A percentile compares a stretch with the other conserved stretches of the same genome.
Conservation (phyloP, 306 rosid genomes). For the Lathyrus tuberosus region DNA sequence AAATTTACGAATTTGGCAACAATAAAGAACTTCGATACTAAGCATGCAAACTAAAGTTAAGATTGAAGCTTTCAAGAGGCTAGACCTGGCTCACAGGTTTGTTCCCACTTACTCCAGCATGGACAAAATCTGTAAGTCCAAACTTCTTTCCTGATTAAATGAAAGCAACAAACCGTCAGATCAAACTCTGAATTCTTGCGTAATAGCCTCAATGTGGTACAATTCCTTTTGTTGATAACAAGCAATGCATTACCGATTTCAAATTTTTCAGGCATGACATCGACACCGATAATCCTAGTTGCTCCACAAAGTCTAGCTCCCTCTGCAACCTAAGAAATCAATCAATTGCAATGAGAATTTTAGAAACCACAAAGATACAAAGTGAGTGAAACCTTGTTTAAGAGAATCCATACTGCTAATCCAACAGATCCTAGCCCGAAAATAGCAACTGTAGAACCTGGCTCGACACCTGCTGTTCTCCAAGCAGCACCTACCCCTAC, state of each 20-base stretch:
- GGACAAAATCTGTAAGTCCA: slow-evolving; percentile 73
- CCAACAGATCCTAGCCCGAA: slow-evolving; percentile 86
- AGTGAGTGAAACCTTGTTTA: not conserved
- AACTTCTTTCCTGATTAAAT: slow-evolving; percentile 65
- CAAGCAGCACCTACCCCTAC: slow-evolving; percentile 93
- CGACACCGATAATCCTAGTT: slow-evolving; percentile 77
- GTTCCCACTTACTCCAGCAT: slow-evolving; percentile 48
- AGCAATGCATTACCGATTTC: slow-evolving; percentile 57
- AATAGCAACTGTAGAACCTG: slow-evolving; percentile 78
- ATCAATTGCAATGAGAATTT: slow-evolving; percentile 27
- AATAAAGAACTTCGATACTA: slow-evolving; percentile 1
- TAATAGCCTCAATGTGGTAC: not conserved
- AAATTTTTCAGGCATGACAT: slow-evolving; percentile 62
- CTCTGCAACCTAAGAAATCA: slow-evolving; percentile 71
- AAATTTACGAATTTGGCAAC: not conserved
- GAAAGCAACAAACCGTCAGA: not conserved
- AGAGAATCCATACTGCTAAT: slow-evolving; percentile 61
- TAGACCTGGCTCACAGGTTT: slow-evolving; percentile 74
- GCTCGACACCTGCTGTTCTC: slow-evolving; percentile 77
- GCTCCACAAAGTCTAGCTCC: slow-evolving; percentile 92
- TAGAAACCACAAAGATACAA: not conserved
- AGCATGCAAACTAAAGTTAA: not conserved
- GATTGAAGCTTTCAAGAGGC: slow-evolving; percentile 3
- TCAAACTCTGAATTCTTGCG: slow-evolving; percentile 2
- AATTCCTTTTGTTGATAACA: not conserved